These are phyloP conservation scores for Russula earlei DNA, from an alignment of 768 basidiomycete genomes.

Conservation along the genomic window DNA sequence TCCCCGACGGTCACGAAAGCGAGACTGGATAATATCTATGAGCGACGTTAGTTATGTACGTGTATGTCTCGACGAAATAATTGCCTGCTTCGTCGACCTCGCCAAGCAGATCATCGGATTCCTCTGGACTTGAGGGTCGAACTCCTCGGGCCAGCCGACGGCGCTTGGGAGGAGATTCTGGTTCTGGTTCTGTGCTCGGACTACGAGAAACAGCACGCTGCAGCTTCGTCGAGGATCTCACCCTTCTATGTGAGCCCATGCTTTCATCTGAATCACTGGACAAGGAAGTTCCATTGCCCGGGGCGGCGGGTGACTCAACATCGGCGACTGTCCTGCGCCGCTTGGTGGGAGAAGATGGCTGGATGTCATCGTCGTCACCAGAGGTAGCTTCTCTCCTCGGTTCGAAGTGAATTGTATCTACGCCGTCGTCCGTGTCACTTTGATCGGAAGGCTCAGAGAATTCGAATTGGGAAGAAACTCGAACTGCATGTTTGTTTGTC, in stretches of 20 bases:
- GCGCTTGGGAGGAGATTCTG: conserved; percentile 28
- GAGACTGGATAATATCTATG: conserved; percentile 52
- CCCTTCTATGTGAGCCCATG: background rate
- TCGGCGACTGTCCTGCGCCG: conserved; percentile 17
- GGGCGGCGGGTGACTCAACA: background rate
- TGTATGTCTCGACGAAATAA: conserved; percentile 20
- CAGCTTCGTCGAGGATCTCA: background rate
- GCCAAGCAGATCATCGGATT: conserved; percentile 37
- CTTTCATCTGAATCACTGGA: conserved; percentile 6
- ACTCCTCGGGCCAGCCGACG: conserved; percentile 37
- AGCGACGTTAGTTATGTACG: conserved; percentile 1
- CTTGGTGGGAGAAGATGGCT: conserved; percentile 22
- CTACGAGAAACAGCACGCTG: conserved; percentile 15
- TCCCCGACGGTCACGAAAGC: conserved; percentile 54
- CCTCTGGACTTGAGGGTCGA: conserved; percentile 33
- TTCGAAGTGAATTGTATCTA: conserved; percentile 45
- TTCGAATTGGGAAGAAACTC: background rate
- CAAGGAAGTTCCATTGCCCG: background rate
- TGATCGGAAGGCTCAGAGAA: background rate
- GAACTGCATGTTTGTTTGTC: background rate
- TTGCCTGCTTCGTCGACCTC: conserved; percentile 52
- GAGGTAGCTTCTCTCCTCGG: conserved; percentile 22
- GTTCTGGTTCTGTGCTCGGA: conserved; percentile 30
- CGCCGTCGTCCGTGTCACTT: conserved; percentile 28
- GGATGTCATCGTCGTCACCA: conserved; percentile 20